A percentile compares a stretch with the other conserved stretches of the same genome.
These are phyloP conservation scores for Cyphellophora europaea DNA, from an alignment of 2,329 filamentous ascomycete species.

Conservation along the genomic window DNA sequence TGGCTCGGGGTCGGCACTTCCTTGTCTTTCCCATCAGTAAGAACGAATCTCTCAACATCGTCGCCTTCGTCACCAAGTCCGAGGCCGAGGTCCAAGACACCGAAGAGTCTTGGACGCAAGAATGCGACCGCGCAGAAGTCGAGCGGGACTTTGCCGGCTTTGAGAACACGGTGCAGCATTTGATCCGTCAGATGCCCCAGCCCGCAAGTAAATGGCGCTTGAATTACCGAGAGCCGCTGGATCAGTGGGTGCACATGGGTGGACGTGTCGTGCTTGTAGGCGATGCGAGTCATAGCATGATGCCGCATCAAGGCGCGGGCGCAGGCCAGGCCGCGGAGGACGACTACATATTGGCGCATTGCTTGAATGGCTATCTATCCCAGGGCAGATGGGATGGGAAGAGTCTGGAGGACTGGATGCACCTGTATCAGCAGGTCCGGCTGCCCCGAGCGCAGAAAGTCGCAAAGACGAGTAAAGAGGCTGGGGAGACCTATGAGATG, in stretches of 20 bases:
- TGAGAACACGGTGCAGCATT: slow-evolving; percentile 8
- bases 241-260: slow-evolving; percentile 13
- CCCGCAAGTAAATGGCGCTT: slow-evolving; percentile 12
- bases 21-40: slow-evolving; percentile 27
- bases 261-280: slow-evolving; percentile 21
- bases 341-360: slow-evolving; percentile 24
- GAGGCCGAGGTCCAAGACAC: slow-evolving; percentile 24
- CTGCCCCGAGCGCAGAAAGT: slow-evolving; percentile 11
- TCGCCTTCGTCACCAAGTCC: slow-evolving; percentile 25
- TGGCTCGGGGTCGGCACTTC: slow-evolving; percentile 27
- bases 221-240: slow-evolving; percentile 11
- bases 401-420: slow-evolving; percentile 19
- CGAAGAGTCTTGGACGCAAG: slow-evolving; percentile 27
- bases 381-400: slow-evolving; percentile 2
- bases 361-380: slow-evolving; percentile 7
- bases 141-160: slow-evolving; percentile 9
- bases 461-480: slow-evolving; percentile 7
- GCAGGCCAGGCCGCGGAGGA: slow-evolving; percentile 60
- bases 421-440: slow-evolving; percentile 8
- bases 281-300: slow-evolving; percentile 40
- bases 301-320: slow-evolving; percentile 54
- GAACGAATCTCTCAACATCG: slow-evolving; percentile 28
- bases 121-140: slow-evolving; percentile 20
- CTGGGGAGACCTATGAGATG: slow-evolving; percentile 25
- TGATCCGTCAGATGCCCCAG: slow-evolving; percentile 11